phyloP scores from a whole-genome alignment of 31 red algal species.

The Endocladia muricata region DNA sequence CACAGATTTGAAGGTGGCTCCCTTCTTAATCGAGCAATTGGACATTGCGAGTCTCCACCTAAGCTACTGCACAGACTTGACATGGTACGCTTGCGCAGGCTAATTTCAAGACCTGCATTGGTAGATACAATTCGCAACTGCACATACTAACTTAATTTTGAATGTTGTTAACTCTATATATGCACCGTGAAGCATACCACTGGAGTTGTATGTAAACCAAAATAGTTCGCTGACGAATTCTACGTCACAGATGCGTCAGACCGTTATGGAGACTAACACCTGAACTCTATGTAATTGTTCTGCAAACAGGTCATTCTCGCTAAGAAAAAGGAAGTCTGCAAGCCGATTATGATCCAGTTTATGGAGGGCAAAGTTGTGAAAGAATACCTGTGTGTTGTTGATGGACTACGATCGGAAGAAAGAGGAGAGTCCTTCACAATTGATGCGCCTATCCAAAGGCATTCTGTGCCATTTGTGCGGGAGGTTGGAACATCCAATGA shows the following conservation, averaged over 20 bases:
- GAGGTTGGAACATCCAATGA: slow-evolving; percentile 39
- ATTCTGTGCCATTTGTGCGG: slow-evolving; percentile 26
- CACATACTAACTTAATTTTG: too few relatives aligned
- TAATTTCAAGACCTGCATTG: too few relatives aligned
- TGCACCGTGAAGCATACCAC: slow-evolving; percentile 31
- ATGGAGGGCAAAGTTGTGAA: slow-evolving; percentile 31
- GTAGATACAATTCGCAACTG: too few relatives aligned
- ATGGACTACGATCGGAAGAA: slow-evolving; percentile 2
- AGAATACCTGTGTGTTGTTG: slow-evolving; percentile 65
- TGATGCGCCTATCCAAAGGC: slow-evolving; percentile 55
- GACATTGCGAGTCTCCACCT: slow-evolving; percentile 57
- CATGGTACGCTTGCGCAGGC: slow-evolving; percentile 41
- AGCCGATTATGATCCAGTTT: slow-evolving; percentile 59
- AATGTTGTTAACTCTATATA: too few relatives aligned
- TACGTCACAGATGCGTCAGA: too few relatives aligned
- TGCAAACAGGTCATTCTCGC: slow-evolving; percentile 33
- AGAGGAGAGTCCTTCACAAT: slow-evolving; percentile 16
- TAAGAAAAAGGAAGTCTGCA: slow-evolving; percentile 60
- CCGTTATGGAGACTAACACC: not conserved
- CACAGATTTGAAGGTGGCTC: slow-evolving; percentile 87
- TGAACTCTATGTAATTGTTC: not conserved
- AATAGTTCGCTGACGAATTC: not conserved
- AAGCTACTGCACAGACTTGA: slow-evolving; percentile 75
- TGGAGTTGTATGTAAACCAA: slow-evolving; percentile 48
- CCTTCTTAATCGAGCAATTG: slow-evolving; percentile 80